Base-by-base conservation (phyloP, 352 stramenopile species). In the Globisporangium nagaii region DNA sequence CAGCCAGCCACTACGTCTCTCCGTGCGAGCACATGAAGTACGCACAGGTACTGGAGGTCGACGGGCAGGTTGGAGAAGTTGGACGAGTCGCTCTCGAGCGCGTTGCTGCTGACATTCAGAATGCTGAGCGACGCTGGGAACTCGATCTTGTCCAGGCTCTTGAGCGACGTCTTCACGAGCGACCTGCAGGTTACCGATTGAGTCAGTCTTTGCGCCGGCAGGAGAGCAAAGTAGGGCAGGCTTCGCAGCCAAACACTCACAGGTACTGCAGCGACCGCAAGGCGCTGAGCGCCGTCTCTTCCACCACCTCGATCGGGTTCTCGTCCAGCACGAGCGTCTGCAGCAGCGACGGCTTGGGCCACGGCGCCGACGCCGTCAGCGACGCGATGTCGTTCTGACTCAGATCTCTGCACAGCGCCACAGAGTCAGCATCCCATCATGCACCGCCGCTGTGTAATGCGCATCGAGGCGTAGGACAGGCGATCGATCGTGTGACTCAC, bases 251-350 rank as follows among this genome's bases (percentile, higher is more conserved):
- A 27, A 39, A 36, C 1, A 77, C 70, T 48, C 66, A 84, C 72
- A 90, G 58, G 22, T 75, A 68, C 60, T 86, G 68, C 37, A 90
- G 58, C 15, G 69, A 65, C 5, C 67, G 62, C 7, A 90, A 60
- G 24, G 57, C 44, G 12, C 47, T 53, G 58, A 90, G 84, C 0
- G 79, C 70, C 12, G 73, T 46, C 11, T 60, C 44, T 0, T 48
- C 68, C 19, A 90, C 60, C 1, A 53, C 60, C 3, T 42, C 39
- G 32, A 90, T 57, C 10, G 50, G 35, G 49, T 90, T 90, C 15
- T 54, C 62, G 31, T 90, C 69, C 4, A 90, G 64, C 25, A 83
- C 27, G 11, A 90, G 62, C 58, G 73, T 88, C 63, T 79, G 75
- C 27, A 90, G 60, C 32, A 76, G 48, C 3, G 58, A 53, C 3